Conservation (phyloP, 495 filamentous ascomycete genomes). For the Xylaria longipes region DNA sequence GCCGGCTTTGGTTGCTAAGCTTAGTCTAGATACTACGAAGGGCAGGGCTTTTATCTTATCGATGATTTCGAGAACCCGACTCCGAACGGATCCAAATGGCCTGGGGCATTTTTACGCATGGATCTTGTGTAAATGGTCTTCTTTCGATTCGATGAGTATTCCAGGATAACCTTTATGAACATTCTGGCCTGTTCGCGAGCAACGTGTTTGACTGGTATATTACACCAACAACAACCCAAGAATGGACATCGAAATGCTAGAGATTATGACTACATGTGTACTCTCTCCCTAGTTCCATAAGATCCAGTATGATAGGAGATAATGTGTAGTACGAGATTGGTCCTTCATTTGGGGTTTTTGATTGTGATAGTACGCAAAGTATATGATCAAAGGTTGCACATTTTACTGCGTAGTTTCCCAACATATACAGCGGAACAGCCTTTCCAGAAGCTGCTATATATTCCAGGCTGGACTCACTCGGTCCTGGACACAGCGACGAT, state of each 20-base stretch:
- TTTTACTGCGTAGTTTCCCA: background rate
- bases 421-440: background rate
- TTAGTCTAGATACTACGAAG: constrained; percentile 13
- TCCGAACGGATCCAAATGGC: constrained; percentile 12
- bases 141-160: background rate
- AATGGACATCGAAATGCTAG: background rate
- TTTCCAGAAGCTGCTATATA: background rate
- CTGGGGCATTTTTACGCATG: background rate
- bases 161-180: background rate
- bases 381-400: too few species aligned
- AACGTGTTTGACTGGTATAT: background rate
- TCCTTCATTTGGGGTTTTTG: background rate
- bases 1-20: background rate
- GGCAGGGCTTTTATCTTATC: constrained; percentile 6
- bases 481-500: too few species aligned
- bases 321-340: background rate
- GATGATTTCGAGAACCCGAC: background rate
- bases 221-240: background rate
- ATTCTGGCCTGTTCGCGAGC: background rate
- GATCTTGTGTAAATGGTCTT: background rate
- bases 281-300: background rate
- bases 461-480: background rate
- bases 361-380: background rate
- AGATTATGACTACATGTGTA: background rate
- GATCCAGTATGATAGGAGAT: too few species aligned